phyloP scores from a whole-genome alignment of 176 grass and related monocot genomes.

The Pontederia paniculata region DNA sequence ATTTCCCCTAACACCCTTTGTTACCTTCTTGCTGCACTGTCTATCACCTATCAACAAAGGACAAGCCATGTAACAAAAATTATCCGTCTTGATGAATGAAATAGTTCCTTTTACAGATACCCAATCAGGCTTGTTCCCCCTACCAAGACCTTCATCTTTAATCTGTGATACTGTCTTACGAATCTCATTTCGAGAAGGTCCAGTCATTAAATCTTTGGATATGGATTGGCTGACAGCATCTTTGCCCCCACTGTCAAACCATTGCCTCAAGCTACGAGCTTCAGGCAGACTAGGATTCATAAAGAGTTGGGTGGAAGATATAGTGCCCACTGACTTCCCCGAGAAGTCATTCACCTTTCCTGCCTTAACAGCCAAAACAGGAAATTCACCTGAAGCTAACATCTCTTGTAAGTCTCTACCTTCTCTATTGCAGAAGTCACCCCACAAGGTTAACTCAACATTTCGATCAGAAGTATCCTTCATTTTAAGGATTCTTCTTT shows the following conservation, averaged over 20 bases:
- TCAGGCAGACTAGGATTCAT: slow-evolving; percentile 75
- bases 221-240: slow-evolving; percentile 66
- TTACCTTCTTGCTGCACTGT: slow-evolving; percentile 75
- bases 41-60: slow-evolving; percentile 64
- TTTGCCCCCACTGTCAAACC: slow-evolving; percentile 80
- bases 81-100: slow-evolving; percentile 73
- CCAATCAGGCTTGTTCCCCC: slow-evolving; percentile 72
- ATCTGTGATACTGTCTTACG: slow-evolving; percentile 62
- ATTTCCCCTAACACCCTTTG: slow-evolving; percentile 29
- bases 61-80: slow-evolving; percentile 77
- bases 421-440: slow-evolving; percentile 94
- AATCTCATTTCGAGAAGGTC: slow-evolving; percentile 45
- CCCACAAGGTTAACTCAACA: slow-evolving; percentile 94
- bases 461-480: slow-evolving; percentile 78
- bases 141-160: slow-evolving; percentile 80
- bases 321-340: slow-evolving; percentile 83
- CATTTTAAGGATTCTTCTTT: slow-evolving; percentile 58
- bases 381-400: slow-evolving; percentile 38
- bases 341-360: slow-evolving; percentile 92
- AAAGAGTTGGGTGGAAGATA: slow-evolving; percentile 69
- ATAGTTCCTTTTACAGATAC: slow-evolving; percentile 62
- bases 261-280: slow-evolving; percentile 53
- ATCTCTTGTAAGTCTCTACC: slow-evolving; percentile 57
- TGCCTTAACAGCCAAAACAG: slow-evolving; percentile 72
- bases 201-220: slow-evolving; percentile 57